phyloP scores from a whole-genome alignment of 2,329 filamentous ascomycete genomes.

The Cladosporium cucumerinum region DNA sequence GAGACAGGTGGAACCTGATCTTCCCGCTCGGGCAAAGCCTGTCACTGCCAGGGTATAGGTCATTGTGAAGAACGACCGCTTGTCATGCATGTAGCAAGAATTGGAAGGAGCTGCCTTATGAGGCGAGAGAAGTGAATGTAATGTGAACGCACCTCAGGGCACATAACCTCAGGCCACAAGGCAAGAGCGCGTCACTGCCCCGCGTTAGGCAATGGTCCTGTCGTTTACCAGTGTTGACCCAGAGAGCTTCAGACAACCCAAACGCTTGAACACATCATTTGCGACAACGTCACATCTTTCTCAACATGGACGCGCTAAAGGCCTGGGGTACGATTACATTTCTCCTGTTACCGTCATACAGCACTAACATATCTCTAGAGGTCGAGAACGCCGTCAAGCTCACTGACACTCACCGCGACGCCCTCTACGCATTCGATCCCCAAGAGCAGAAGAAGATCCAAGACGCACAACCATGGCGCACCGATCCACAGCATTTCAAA shows the following conservation, averaged over 20 bases:
- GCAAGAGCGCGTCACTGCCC: not conserved
- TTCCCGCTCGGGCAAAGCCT: not conserved
- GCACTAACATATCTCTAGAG: constrained; percentile 53
- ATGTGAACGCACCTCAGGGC: not conserved
- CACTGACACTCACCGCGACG: constrained; percentile 82
- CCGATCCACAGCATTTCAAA: constrained; percentile 84
- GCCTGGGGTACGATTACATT: constrained; percentile 53
- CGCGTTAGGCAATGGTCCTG: not conserved
- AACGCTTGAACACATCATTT: not conserved
- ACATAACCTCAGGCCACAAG: not conserved
- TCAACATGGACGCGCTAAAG: constrained; percentile 47
- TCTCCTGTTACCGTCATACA: not conserved
- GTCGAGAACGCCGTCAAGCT: constrained; percentile 78
- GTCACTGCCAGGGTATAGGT: not conserved
- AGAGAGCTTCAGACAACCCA: constrained; percentile 3
- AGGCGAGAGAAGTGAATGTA: not conserved
- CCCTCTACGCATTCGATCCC: constrained; percentile 80
- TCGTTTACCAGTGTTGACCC: not conserved
- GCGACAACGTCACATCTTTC: constrained; percentile 19
- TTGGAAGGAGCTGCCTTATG: not conserved
- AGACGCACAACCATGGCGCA: constrained; percentile 68
- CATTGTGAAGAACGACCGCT: not conserved
- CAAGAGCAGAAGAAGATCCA: constrained; percentile 65
- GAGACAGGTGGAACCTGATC: not conserved
- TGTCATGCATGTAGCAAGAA: not conserved